Evolutionary conservation across 2,329 filamentous ascomycete species (phyloP).

Genomic region (Raffaelea deltoideospora): DNA sequence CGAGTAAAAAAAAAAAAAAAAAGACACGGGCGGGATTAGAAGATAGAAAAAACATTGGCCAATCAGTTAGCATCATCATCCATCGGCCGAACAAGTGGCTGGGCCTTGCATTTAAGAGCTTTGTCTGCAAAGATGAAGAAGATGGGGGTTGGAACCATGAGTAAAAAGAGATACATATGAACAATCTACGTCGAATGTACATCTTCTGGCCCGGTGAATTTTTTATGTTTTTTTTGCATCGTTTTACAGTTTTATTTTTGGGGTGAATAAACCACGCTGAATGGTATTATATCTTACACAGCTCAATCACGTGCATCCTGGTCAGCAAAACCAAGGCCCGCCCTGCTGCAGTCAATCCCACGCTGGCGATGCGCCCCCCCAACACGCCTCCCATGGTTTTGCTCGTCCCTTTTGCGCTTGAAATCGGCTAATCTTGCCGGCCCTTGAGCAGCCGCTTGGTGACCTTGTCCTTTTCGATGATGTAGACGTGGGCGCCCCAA

Average conservation of each 20-base stretch:
- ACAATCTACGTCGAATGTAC: no score
- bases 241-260: neutral
- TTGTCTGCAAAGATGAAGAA: no score
- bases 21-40: neutral
- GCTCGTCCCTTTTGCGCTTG: neutral
- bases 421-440: slow-evolving; percentile 73
- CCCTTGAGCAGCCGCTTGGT: slow-evolving; percentile 98
- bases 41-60: slow-evolving; percentile 3
- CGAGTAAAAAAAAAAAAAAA: neutral
- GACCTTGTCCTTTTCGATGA: slow-evolving; percentile 99
- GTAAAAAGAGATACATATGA: no score
- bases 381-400: neutral
- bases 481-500: slow-evolving; percentile 98
- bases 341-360: no score
- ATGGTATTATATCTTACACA: slow-evolving; percentile 2
- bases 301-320: no score
- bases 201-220: neutral
- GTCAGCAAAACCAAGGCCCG: no score
- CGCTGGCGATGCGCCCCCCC: neutral
- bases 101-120: no score
- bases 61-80: no score
- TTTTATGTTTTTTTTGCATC: neutral
- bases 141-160: no score
- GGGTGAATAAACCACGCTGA: neutral
- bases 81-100: no score